Percentiles rank a stretch among this genome's conserved stretches.
Conservation (phyloP, 2,329 filamentous ascomycete species). For the Colletotrichum sp. region DNA sequence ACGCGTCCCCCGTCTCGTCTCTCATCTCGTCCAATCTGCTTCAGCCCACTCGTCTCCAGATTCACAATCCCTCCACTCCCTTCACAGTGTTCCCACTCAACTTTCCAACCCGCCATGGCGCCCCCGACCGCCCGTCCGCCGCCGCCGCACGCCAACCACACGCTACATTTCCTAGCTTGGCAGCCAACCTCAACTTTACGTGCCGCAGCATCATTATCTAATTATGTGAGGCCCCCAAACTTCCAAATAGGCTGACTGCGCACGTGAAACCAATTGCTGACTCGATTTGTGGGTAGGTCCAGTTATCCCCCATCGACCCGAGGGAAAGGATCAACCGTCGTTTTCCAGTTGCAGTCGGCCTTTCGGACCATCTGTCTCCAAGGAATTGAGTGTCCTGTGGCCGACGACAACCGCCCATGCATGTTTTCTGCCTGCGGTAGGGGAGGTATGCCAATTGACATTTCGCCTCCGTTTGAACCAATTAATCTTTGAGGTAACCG, state of each 20-base stretch:
- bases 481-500: background rate
- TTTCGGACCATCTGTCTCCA: background rate
- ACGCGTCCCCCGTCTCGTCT: background rate
- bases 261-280: constrained; percentile 15
- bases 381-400: background rate
- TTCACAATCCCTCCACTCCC: background rate
- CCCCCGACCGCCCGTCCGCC: background rate
- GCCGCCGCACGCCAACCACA: background rate
- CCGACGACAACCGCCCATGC: background rate
- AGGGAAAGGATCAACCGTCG: background rate
- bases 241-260: background rate
- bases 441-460: background rate
- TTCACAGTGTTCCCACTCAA: background rate
- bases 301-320: background rate
- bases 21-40: background rate
- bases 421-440: background rate
- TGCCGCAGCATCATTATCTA: background rate
- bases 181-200: background rate
- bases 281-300: constrained; percentile 11
- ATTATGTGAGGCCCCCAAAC: background rate
- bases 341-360: background rate
- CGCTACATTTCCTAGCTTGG: background rate
- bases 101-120: background rate
- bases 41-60: background rate
- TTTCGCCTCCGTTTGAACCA: background rate